These are phyloP conservation scores for Coemansia sp. DNA, from an alignment of 192 early-diverging fungal genomes.

Conservation along the genomic window DNA sequence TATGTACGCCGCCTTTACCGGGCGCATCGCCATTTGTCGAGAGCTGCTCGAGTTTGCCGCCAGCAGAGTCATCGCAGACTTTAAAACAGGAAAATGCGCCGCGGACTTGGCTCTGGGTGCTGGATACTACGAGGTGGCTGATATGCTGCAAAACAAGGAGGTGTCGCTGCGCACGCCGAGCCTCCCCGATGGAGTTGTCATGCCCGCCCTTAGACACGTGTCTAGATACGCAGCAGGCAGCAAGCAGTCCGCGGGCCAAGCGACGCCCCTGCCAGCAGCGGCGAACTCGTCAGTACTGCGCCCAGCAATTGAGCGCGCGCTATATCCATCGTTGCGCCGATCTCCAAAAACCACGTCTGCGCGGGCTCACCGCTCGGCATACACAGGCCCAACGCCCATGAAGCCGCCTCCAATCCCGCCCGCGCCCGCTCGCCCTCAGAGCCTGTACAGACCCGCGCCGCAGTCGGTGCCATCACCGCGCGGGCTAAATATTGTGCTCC, in stretches of 20 bases:
- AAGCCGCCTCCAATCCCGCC: conserved; percentile 18
- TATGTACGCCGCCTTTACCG: conserved; percentile 51
- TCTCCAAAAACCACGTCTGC: not conserved
- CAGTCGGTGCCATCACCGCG: not conserved
- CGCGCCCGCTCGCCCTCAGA: not conserved
- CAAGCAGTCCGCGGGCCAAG: not conserved
- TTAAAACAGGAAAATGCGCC: conserved; percentile 11
- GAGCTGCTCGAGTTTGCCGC: conserved; percentile 38
- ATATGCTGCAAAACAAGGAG: conserved; percentile 34
- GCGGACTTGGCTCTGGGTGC: conserved; percentile 29
- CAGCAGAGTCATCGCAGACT: conserved; percentile 6
- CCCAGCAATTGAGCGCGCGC: conserved; percentile 17
- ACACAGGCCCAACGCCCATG: not conserved
- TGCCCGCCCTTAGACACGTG: conserved; percentile 9
- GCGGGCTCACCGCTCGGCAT: not conserved
- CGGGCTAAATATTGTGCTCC: conserved; percentile 3
- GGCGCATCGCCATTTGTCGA: conserved; percentile 50
- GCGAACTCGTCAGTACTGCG: not conserved
- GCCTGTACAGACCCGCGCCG: not conserved
- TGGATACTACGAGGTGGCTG: conserved; percentile 52
- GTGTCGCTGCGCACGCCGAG: conserved; percentile 27
- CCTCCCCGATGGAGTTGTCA: conserved; percentile 26
- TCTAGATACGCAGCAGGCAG: not conserved
- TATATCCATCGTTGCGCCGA: conserved; percentile 10
- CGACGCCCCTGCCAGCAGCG: not conserved